phyloP scores from a whole-genome alignment of 2,329 filamentous ascomycete genomes.

The Bipolaris oryzae region DNA sequence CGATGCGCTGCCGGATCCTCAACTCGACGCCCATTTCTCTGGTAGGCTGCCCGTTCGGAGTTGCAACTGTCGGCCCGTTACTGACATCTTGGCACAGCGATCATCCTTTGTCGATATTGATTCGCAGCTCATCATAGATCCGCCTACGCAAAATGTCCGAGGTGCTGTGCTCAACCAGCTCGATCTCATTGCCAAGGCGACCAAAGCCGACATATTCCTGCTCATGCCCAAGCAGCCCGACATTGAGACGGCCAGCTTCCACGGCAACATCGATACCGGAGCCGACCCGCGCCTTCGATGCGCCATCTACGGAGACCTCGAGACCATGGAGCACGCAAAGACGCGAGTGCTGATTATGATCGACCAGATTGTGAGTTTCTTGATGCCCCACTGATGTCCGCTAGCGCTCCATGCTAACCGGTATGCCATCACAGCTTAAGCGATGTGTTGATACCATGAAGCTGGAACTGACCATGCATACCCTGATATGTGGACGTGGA shows the following conservation, averaged over 20 bases:
- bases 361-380: conserved; percentile 78
- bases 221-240: conserved; percentile 85
- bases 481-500: conserved; percentile 88
- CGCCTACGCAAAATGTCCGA: conserved; percentile 69
- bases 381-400: conserved; percentile 25
- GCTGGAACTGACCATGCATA: conserved; percentile 86
- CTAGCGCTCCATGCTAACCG: conserved; percentile 47
- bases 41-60: conserved; percentile 62
- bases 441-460: conserved; percentile 78
- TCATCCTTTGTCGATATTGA: conserved; percentile 94
- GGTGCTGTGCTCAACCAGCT: conserved; percentile 80
- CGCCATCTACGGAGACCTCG: conserved; percentile 91
- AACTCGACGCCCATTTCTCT: conserved; percentile 91
- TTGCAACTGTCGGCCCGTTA: conserved; percentile 20
- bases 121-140: conserved; percentile 85
- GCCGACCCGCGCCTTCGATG: conserved; percentile 88
- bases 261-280: conserved; percentile 76
- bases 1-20: conserved; percentile 85
- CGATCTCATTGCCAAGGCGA: conserved; percentile 84
- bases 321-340: conserved; percentile 96
- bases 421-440: conserved; percentile 61
- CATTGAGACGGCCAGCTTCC: conserved; percentile 77
- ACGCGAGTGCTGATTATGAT: conserved; percentile 96
- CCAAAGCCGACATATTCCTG: conserved; percentile 95
- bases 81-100: conserved; percentile 63